Percentiles rank a stretch among this genome's conserved stretches.
These are phyloP conservation scores for Aphanomyces invadans DNA, from an alignment of 352 stramenopile genomes.

Conservation along the genomic window DNA sequence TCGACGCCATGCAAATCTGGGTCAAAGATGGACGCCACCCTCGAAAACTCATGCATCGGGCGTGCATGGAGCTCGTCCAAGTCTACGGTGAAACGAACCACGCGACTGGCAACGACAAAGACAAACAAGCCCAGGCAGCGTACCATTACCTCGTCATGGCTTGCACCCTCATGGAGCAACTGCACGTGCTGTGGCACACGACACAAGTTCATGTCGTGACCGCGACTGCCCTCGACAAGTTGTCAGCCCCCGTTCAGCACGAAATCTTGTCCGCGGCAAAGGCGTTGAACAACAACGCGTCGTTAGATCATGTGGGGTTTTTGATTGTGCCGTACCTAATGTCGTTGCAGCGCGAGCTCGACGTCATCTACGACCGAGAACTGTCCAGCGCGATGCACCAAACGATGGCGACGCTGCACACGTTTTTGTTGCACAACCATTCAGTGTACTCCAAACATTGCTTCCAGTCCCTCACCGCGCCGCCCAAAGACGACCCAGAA, in stretches of 20 bases:
- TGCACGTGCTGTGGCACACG: conserved; percentile 14
- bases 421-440: conserved; percentile 9
- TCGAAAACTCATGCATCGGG: conserved; percentile 9
- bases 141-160: conserved; percentile 21
- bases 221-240: neutral
- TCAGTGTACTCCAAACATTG: conserved; percentile 10
- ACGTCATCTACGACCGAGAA: conserved; percentile 10
- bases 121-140: neutral
- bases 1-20: conserved; percentile 13
- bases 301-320: conserved; percentile 13
- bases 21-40: conserved; percentile 13
- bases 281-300: neutral
- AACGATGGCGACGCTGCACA: neutral
- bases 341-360: neutral
- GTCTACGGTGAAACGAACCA: neutral
- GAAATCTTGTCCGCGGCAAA: conserved; percentile 16
- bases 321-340: conserved; percentile 18
- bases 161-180: conserved; percentile 19
- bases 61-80: conserved; percentile 20
- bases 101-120: neutral
- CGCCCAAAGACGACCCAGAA: conserved; percentile 20
- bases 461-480: neutral
- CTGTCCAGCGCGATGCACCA: neutral
- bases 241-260: conserved; percentile 11
- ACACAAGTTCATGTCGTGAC: conserved; percentile 5